Base-by-base conservation (phyloP, 73 alveolate species). In the Blepharisma japonicum region DNA sequence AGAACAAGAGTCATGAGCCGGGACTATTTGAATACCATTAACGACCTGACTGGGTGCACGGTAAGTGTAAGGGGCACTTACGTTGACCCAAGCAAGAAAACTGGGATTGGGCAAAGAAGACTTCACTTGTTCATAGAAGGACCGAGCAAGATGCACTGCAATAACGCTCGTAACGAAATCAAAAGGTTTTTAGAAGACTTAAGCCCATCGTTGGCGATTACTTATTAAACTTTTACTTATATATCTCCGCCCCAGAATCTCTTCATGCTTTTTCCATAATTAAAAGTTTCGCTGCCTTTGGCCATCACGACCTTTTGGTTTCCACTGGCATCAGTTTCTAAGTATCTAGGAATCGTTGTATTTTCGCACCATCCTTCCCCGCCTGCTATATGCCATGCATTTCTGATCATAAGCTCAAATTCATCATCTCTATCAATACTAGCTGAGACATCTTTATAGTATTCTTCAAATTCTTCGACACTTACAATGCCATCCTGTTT, bases 111-210 rank as follows among this genome's bases (percentile, higher is more conserved):
- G 7, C 91, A 94, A 79, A 85, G 91, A 80, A 89, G 88, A 71
- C 90, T 86, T 39, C 92, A 92, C 80, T 77, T 96, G 46, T 84
- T 87, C 71, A 90, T 96, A 6, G 98, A 91, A 88, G 98, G 99
- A 14, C 86, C 87, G 27, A 92, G 92, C 32, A 94, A 92, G 80
- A 74, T 83, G 81, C 93, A 90, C 55, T 98, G 95, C 45, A 93
- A 94, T 77, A 92, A 87, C 81, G 98, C 99, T 48, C 88, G 90
- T 78, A 86, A 77, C 56, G 98, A 96, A 83, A 80, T 94, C 67
- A 96, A 94, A 86, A 87, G 97, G 38, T 61, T 61, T 61, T 25
- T 61, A 61, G 74, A 61, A 25, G 74, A 61, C 46, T 39, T 61
- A 9, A 61, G 74, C 47, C 74, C 74, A 61, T 18, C 74, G 2